A percentile compares a stretch with the other conserved stretches of the same genome.
phyloP scores from a whole-genome alignment of 768 basidiomycete genomes.

The Russula earlei region DNA sequence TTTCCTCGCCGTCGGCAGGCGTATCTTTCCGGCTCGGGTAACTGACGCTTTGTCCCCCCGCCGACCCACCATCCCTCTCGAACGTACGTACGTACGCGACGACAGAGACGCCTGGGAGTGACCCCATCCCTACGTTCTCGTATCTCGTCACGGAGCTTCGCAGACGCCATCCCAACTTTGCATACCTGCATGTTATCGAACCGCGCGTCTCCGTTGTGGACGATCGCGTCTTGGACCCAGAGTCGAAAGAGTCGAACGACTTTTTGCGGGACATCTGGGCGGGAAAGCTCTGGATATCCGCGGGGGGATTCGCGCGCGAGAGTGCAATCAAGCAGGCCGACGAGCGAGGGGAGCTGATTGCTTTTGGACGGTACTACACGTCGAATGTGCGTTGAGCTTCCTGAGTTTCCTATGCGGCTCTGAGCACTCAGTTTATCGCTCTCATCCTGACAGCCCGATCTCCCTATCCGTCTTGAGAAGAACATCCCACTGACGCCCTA shows the following conservation, averaged over 20 bases:
- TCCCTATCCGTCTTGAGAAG: constrained; percentile 24
- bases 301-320: constrained; percentile 37
- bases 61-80: no score
- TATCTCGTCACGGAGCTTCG: constrained; percentile 38
- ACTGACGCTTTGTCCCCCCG: neutral
- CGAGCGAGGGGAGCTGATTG: constrained; percentile 26
- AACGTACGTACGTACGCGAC: no score
- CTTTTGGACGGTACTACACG: constrained; percentile 29
- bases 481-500: constrained; percentile 23
- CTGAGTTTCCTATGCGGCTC: neutral
- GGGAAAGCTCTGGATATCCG: constrained; percentile 31
- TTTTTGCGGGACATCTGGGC: constrained; percentile 40
- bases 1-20: neutral
- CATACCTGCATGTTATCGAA: constrained; percentile 32
- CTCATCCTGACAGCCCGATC: constrained; percentile 25
- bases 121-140: constrained; percentile 47
- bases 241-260: constrained; percentile 29
- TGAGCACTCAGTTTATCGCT: neutral
- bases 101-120: constrained; percentile 38
- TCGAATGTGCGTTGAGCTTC: constrained; percentile 25
- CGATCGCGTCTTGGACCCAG: neutral
- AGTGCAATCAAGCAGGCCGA: constrained; percentile 32
- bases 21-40: no score
- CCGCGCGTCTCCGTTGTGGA: constrained; percentile 18
- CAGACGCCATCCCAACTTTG: constrained; percentile 32